These are phyloP conservation scores for Colletotrichum trifolii DNA, from an alignment of 2,329 filamentous ascomycete species.

Conservation along the genomic window DNA sequence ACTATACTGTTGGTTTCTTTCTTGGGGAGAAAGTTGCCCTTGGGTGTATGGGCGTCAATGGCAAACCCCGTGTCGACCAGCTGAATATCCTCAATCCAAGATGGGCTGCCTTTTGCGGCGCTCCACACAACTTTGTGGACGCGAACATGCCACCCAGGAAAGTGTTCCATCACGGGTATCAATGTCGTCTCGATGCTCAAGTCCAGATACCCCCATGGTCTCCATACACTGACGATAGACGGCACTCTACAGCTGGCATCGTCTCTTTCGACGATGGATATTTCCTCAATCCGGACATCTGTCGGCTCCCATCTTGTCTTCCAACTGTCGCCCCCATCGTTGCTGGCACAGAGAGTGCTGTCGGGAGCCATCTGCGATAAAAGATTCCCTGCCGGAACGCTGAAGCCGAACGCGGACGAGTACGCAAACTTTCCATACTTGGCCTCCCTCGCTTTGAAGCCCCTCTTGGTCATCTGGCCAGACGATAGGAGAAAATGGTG, in stretches of 20 bases:
- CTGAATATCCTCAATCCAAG: slow-evolving; percentile 24
- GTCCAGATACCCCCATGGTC: slow-evolving; percentile 31
- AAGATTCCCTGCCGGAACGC: slow-evolving; percentile 45
- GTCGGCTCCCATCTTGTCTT: slow-evolving; percentile 22
- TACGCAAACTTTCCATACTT: slow-evolving; percentile 54
- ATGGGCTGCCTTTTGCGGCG: not conserved
- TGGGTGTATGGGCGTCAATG: slow-evolving; percentile 16
- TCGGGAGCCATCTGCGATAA: slow-evolving; percentile 41
- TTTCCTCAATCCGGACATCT: slow-evolving; percentile 18
- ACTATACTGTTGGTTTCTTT: not conserved
- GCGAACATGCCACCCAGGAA: slow-evolving; percentile 33
- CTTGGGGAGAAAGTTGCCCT: slow-evolving; percentile 4
- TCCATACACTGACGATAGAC: slow-evolving; percentile 32
- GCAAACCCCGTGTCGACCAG: slow-evolving; percentile 37
- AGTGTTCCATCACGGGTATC: slow-evolving; percentile 3
- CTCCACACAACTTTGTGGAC: slow-evolving; percentile 31
- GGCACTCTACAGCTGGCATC: not conserved
- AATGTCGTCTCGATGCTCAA: slow-evolving; percentile 34
- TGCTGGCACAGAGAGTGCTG: slow-evolving; percentile 33
- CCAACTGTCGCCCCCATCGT: slow-evolving; percentile 37
- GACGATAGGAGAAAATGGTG: slow-evolving; percentile 53
- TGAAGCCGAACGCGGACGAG: slow-evolving; percentile 52
- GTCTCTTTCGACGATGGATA: not conserved
- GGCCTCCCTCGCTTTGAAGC: slow-evolving; percentile 47
- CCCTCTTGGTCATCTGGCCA: slow-evolving; percentile 47